phyloP scores from a whole-genome alignment of 495 filamentous ascomycete species.

The Annulohypoxylon nitens region DNA sequence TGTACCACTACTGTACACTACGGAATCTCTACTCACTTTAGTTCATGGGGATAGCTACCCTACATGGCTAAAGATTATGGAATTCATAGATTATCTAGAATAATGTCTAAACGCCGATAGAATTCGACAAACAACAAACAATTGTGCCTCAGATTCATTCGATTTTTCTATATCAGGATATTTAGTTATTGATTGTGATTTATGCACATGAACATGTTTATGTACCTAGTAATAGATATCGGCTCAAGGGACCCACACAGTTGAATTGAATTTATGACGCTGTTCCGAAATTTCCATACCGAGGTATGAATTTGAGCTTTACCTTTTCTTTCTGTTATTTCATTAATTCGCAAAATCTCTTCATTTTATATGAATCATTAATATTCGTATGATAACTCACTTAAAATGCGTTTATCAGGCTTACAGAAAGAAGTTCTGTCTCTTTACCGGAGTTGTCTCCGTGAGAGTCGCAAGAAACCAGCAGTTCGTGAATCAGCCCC shows the following conservation, averaged over 20 bases:
- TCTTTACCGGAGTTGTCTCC: constrained; percentile 87
- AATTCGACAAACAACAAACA: not conserved
- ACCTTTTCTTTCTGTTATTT: not conserved
- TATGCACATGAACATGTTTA: not conserved
- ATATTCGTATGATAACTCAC: not conserved
- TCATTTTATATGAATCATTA: not conserved
- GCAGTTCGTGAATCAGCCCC: constrained; percentile 62
- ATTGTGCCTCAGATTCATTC: not conserved
- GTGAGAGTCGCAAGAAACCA: constrained; percentile 85
- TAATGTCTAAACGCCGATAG: not conserved
- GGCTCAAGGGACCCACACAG: not conserved
- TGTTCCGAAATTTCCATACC: not conserved
- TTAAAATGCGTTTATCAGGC: constrained; percentile 76
- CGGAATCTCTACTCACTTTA: not conserved
- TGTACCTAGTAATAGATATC: not conserved
- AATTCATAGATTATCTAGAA: not conserved
- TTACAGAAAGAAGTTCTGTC: constrained; percentile 90
- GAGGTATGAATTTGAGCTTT: not conserved
- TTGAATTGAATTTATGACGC: constrained; percentile 1
- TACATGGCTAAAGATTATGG: not conserved
- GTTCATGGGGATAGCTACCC: not conserved
- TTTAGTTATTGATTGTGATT: not conserved
- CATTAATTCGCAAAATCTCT: not conserved
- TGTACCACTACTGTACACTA: not conserved
- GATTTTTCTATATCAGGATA: not conserved